phyloP scores from a whole-genome alignment of 352 stramenopile genomes.

The Aphanomyces euteiches region DNA sequence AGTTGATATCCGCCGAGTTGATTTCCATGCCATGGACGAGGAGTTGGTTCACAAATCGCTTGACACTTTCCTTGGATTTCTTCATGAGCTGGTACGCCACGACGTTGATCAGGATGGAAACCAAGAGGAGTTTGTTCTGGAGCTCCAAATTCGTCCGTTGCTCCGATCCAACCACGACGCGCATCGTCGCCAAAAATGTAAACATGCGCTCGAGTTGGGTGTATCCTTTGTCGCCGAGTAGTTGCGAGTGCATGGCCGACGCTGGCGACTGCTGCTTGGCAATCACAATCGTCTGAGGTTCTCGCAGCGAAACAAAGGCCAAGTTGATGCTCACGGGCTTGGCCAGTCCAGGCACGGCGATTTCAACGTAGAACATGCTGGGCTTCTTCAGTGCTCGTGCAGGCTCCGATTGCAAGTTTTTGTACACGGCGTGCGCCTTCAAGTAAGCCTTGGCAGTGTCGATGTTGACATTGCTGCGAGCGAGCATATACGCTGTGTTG shows the following conservation, averaged over 20 bases:
- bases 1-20: conserved; percentile 44
- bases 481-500: conserved; percentile 70
- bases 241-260: conserved; percentile 57
- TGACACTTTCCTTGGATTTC: conserved; percentile 45
- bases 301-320: conserved; percentile 66
- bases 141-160: conserved; percentile 65
- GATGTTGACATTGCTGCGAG: conserved; percentile 72
- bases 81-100: conserved; percentile 74
- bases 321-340: conserved; percentile 75
- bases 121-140: conserved; percentile 79
- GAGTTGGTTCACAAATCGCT: conserved; percentile 43
- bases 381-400: conserved; percentile 41
- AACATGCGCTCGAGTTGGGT: conserved; percentile 86
- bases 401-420: conserved; percentile 55
- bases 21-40: conserved; percentile 42
- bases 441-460: conserved; percentile 83
- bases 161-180: conserved; percentile 60
- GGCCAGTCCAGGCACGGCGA: conserved; percentile 66
- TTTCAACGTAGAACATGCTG: conserved; percentile 85
- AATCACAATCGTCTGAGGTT: conserved; percentile 81
- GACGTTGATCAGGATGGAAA: conserved; percentile 82
- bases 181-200: conserved; percentile 73
- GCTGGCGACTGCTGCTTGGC: conserved; percentile 32
- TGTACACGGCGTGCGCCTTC: conserved; percentile 71
- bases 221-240: conserved; percentile 84